Evolutionary conservation across 1,284 basidiomycete genomes (phyloP), one percentile per base, ranked within the genome.

Genomic region (Irpex sp.): DNA sequence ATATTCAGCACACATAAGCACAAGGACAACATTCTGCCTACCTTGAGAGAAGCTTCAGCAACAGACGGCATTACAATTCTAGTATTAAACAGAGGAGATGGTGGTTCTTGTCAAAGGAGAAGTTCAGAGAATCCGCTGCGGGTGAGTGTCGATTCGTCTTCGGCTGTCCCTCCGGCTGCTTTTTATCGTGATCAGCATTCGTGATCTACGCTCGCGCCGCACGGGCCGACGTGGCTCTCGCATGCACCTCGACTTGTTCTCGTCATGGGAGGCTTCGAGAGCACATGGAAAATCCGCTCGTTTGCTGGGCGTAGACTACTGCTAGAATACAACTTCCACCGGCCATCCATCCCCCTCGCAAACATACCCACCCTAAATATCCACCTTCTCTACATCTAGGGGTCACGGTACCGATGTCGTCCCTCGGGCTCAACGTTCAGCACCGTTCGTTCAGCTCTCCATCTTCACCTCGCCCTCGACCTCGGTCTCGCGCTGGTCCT

Each of bases 401-500:
- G 28, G 28, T 33, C 28, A 33, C 28, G 28, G 28, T n/a, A n/a
- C n/a, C n/a, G n/a, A n/a, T 33, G 28, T 33, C 28, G 28, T 33
- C 28, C 28, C 28, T 33, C 28, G 28, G 28, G 28, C 28, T 33
- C 28, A 33, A 33, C 28, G 28, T 33, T 33, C 28, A 33, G 28
- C 28, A 33, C 5, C 28, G 28, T 7, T 33, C 28, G 36, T 12
- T 47, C 48, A 56, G 4, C 55, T 37, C 16, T 83, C 84, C 85
- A 85, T 86, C 73, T 78, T 82, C 53, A 82, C 78, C 68, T 86
- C 85, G 52, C 75, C 78, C 48, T 81, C 80, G 16, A 61, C 67
- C 57, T 33, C 28, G 28, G 28, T 33, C 28, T 33, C 28, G 28
- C 28, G 28, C 28, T 33, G 28, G 28, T 81, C 62, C 62, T 51